Base-by-base conservation (phyloP, 2,329 filamentous ascomycete species). In the Fusarium sp. region DNA sequence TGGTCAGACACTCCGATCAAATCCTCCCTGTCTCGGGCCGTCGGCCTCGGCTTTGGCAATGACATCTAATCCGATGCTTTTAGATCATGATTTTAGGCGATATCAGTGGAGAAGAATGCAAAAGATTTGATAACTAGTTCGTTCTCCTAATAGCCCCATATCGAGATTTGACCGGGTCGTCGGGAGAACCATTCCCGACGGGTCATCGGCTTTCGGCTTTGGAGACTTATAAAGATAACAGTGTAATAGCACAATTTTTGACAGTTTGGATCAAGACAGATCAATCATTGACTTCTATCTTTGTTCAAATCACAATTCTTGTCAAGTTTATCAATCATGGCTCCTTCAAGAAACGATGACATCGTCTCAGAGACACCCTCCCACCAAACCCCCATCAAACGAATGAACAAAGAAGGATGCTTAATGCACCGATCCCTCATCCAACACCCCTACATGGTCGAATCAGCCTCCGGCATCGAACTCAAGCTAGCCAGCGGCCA, bases 401-500 rank as follows among this genome's bases (percentile, higher is more conserved):
- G 60, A n/a, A 18, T 70, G 3, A 42, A 8, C 58, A 61, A 45
- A 45, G 50, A 61, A 24, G 67, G 65, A 27, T 62, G 60, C 10
- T 59, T 81, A 14, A 74, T 81, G 70, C 76, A 81, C 58, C 78
- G 80, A 5, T 81, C 80, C 4, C 69, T 81, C 24, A 57, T 69
- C 6, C 66, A 78, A 11, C 62, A 73, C 5, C 79, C 79, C 0
- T 60, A 66, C 16, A 77, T 75, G 69, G 87, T 87, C 13, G 80
- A 85, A 24, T 84, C 82, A 1, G 88, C 85, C 3, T 65, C 73
- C 3, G 83, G 83, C 0, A 79, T 81, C 11, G 74, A 81, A 11
- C 71, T 84, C 4, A 67, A 71, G 5, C 79, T 82, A 6, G 66
- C 77, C 34, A 76, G 67, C 22, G 91, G 90, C 2, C 86, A 87